Base-by-base conservation (phyloP, 768 basidiomycete genomes). In the Kwoniella dendrophila region DNA sequence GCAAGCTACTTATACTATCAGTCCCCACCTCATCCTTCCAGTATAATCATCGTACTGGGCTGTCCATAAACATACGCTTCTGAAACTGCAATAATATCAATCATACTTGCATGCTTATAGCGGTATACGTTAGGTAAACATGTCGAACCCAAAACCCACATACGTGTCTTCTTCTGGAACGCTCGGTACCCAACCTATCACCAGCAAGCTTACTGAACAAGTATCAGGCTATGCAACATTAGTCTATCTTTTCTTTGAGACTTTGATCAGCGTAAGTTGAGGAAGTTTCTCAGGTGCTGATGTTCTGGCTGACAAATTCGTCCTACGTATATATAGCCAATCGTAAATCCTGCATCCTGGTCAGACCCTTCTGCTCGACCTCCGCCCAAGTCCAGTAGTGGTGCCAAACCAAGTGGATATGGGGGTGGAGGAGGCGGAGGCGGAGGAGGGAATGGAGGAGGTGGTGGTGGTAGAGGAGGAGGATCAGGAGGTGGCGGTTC, bases 101-200 rank as follows among this genome's bases (percentile, higher is more conserved):
- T 44, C 43, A 44, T 44, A 44, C 43, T 8, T 44, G 11, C 24
- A 44, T 44, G 0, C 43, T 7, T 44, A n/a, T 22, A 14, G 14
- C 43, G 14, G 20, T 44, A 7, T 24, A 44, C 8, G 8, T 38
- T 38, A 18, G 34, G 20, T 18, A 44, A 69, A 45, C 50, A 72
- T 71, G 68, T 66, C 70, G 30, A 41, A 67, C 54, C 43, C 69
- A 29, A 66, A 67, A 51, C 60, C 66, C 2, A 54, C 60, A 1
- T 75, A 75, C 58, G 63, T 75, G 2, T 71, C 71, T 3, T 69
- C 69, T 3, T 70, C 69, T 4, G 74, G 74, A 10, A 66, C 68
- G n/a, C 47, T 75, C 24, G 59, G 49, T 12, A 36, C 66, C 20
- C 61, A 60, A 43, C 74, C 74, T 18, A 29, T 69, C 14, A 61